Base-by-base conservation (phyloP, 192 early-diverging fungal species). In the Backusella sp. region DNA sequence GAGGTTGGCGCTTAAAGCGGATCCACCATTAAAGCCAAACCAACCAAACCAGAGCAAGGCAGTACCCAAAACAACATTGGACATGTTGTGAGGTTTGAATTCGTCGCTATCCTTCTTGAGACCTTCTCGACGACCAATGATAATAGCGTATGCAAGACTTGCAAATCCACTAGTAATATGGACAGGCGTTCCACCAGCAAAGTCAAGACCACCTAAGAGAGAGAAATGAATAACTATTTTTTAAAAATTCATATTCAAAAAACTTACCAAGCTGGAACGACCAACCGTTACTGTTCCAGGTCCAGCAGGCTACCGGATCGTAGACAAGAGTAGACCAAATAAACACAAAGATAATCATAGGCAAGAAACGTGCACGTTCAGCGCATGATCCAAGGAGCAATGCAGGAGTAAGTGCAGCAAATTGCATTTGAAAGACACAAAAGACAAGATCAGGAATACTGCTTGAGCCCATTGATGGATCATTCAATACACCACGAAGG, bases 171-270 rank as follows among this genome's bases (percentile, higher is more conserved):
- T 96, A 1, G 91, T 85, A 26, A 97, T 93, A 80, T 99, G 96
- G 30, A 99, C 96, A 26, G 96, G 95, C n/a, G 95, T 95, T 28
- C 98, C 96, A 62, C 98, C 98, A 17, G 98, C 96, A 75, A 95
- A 99, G 85, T 99, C 96, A 28, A 97, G 87, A 28, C 56, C 71
- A 32, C 87, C 89, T 53, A 32, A 32, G 32, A 3, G 32, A 32
- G 32, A 32, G 32, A 32, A 32, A 32, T 32, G 32, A 32, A 32
- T 3, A 32, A 32, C 3, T 32, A 32, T 32, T 32, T 32, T 32
- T 32, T 3, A 56, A 9, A 56, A 56, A 56, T 3, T 9, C 32
- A 32, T 3, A 32, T 32, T 32, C 32, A 32, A 32, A 2, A 32
- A 21, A 56, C 53, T 56, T 21, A 41, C 96, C 95, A 85, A 96